These are phyloP conservation scores for Cryptosporidium felis DNA, from an alignment of 169 alveolate genomes.

Conservation along the genomic window DNA sequence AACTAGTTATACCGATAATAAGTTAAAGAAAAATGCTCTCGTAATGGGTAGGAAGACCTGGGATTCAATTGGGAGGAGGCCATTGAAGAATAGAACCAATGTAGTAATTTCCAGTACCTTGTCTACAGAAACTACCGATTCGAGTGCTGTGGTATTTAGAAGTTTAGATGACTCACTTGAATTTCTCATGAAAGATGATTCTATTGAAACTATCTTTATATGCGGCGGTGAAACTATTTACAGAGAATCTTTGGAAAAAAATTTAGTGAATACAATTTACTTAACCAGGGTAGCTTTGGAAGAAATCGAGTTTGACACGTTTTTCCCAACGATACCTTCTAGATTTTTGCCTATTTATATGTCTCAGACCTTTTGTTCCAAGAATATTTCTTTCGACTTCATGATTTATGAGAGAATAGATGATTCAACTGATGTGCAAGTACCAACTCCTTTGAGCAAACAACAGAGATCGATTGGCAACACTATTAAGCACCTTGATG, in stretches of 20 bases:
- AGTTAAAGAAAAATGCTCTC: conserved; percentile 84
- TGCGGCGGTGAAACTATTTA: conserved; percentile 90
- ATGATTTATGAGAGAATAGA: conserved; percentile 68
- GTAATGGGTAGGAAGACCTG: conserved; percentile 96
- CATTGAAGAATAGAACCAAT: conserved; percentile 88
- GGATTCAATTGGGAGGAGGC: conserved; percentile 90
- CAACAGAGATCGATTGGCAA: conserved; percentile 67
- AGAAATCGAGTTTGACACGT: conserved; percentile 81
- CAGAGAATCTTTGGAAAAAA: conserved; percentile 79
- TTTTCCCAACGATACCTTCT: conserved; percentile 78
- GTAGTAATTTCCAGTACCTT: conserved; percentile 84
- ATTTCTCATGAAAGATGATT: conserved; percentile 52
- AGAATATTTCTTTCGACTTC: conserved; percentile 73
- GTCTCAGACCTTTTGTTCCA: conserved; percentile 74
- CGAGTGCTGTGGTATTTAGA: conserved; percentile 71
- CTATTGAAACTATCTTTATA: conserved; percentile 79
- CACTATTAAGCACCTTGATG: conserved; percentile 77
- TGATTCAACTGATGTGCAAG: not conserved
- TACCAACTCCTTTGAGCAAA: conserved; percentile 66
- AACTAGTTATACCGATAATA: not conserved
- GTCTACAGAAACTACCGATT: conserved; percentile 57
- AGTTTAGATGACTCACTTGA: conserved; percentile 76
- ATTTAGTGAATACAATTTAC: conserved; percentile 79
- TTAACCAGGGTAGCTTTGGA: conserved; percentile 84
- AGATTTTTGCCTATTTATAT: conserved; percentile 72